These are phyloP conservation scores for Trichoderma afroharzianum DNA, from an alignment of 2,329 filamentous ascomycete genomes.

Conservation along the genomic window DNA sequence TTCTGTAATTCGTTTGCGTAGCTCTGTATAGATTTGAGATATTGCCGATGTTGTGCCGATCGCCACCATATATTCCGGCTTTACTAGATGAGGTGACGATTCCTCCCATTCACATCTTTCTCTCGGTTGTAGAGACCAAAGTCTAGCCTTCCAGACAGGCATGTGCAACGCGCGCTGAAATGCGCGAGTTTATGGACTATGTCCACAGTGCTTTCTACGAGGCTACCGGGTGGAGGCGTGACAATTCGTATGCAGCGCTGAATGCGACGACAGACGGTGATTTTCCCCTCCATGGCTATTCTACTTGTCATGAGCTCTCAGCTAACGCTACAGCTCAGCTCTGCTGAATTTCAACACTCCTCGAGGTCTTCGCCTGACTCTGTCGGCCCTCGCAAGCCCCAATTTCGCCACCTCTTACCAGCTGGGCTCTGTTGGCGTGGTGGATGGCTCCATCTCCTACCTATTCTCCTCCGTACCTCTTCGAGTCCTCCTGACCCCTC, in stretches of 20 bases:
- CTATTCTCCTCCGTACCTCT: conserved; percentile 87
- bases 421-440: conserved; percentile 81
- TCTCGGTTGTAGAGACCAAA: background rate
- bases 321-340: conserved; percentile 44
- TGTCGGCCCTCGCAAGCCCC: conserved; percentile 86
- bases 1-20: background rate
- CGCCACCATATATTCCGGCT: background rate
- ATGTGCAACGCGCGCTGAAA: conserved; percentile 42
- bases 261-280: conserved; percentile 78
- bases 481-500: conserved; percentile 57
- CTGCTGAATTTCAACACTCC: conserved; percentile 88
- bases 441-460: conserved; percentile 96
- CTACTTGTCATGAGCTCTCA: background rate
- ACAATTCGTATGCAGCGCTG: conserved; percentile 86
- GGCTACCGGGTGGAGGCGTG: conserved; percentile 81
- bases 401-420: conserved; percentile 95
- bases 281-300: conserved; percentile 14
- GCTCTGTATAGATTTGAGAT: background rate
- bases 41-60: conserved; percentile 14
- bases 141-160: conserved; percentile 18
- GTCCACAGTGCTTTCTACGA: conserved; percentile 87
- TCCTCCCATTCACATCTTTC: background rate
- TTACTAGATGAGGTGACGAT: background rate
- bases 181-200: conserved; percentile 98
- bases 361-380: conserved; percentile 74